Evolutionary conservation across 163 green algal species (phyloP), one percentile per base, ranked within the genome.

Genomic region (Coccomyxa subellipsoidea): DNA sequence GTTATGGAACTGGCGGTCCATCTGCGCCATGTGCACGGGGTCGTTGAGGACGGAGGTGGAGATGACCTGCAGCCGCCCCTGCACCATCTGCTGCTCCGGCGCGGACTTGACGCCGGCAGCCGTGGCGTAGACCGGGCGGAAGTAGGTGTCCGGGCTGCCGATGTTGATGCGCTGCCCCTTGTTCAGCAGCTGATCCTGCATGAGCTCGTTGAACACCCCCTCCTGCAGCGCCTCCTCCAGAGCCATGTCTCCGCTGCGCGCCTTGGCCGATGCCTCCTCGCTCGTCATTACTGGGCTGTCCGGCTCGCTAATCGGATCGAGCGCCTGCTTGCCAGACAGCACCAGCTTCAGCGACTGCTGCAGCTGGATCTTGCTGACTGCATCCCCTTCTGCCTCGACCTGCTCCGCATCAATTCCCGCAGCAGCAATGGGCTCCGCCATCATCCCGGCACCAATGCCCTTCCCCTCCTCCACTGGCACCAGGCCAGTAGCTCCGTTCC

Each of bases 131-230:
- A 34, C 66, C 15, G 66, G 66, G 66, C 66, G 66, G 66, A 73
- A 73, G 27, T 73, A 73, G 66, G 66, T 73, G 66, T 73, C 66
- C 21, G 66, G 66, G 7, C 66, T 73, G 2, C 66, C 66, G 66
- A 73, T 73, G 27, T 73, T 73, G 66, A 73, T 73, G 8, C 66
- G 66, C 66, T 73, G 66, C 29, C 66, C 66, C n/a, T 73, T 73
- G 66, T 34, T 73, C 29, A 73, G 66, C 66, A 73, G 66, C 66
- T 73, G 66, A n/a, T 73, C 66, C 2, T 32, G 29, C 29, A 73
- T 34, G 66, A 73, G n/a, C 66, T 73, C 29, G 27, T 73, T 27
- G 18, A 73, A 34, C 1, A 73, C 66, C 10, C 66, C 66, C 27
- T 73, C 66, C 27, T 73, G 66, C 29, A 34, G 29, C n/a, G 66